Evolutionary conservation across 129 eudicot genomes (phyloP).

Genomic region (Erigeron canadensis): DNA sequence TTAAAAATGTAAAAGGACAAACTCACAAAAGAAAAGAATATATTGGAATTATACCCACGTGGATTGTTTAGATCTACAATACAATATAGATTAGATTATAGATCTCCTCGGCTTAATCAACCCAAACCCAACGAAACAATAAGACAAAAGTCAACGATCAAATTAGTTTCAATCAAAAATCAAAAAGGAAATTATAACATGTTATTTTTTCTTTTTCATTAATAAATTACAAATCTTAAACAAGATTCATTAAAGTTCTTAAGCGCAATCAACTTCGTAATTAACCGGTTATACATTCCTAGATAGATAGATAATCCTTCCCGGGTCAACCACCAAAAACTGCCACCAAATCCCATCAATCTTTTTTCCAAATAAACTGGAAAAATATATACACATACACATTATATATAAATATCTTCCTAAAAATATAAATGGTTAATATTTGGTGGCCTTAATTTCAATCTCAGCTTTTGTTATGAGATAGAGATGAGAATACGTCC

Average conservation of each 20-base stretch:
- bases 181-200: not conserved
- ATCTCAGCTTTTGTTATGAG: not conserved
- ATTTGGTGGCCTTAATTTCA: not conserved
- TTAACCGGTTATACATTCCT: not conserved
- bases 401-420: not conserved
- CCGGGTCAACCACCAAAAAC: not conserved
- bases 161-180: conserved; percentile 12
- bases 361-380: not conserved
- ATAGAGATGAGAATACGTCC: conserved; percentile 32
- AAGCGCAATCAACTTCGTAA: conserved; percentile 2
- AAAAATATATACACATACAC: not conserved
- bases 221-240: too few relatives aligned
- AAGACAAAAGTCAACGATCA: conserved; percentile 16
- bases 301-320: conserved; percentile 1
- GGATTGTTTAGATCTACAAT: conserved; percentile 10
- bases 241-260: not conserved
- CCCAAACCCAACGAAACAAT: not conserved
- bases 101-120: conserved; percentile 9
- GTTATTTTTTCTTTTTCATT: not conserved
- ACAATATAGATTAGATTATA: not conserved
- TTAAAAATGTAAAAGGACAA: not conserved
- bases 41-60: conserved; percentile 12
- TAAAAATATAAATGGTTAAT: too few relatives aligned
- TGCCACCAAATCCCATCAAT: not conserved
- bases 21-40: not conserved